Evolutionary conservation across 2,329 filamentous ascomycete species (phyloP).

Genomic region (Pyrenophora tritici-repentis): DNA sequence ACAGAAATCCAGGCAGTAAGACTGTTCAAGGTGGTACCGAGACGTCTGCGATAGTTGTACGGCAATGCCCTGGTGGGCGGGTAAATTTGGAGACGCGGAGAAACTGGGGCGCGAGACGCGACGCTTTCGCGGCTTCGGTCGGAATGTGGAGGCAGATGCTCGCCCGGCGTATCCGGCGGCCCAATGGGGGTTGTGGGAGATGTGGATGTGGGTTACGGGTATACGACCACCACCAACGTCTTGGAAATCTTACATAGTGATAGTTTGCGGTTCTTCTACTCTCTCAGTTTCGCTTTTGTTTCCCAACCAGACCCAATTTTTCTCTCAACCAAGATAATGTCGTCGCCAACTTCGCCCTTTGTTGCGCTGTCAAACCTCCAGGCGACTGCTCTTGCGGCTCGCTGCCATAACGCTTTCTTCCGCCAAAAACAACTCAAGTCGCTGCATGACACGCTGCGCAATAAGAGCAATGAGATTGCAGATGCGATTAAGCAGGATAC

Average conservation of each 20-base stretch:
- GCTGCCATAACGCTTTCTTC: constrained; percentile 53
- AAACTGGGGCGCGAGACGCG: constrained; percentile 1
- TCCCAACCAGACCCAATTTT: neutral
- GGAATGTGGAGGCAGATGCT: constrained; percentile 25
- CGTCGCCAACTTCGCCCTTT: constrained; percentile 28
- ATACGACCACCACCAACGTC: neutral
- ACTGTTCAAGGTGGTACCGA: too few relatives aligned
- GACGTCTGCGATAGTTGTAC: too few relatives aligned
- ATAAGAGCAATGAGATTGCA: constrained; percentile 44
- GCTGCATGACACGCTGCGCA: constrained; percentile 49
- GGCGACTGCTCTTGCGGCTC: constrained; percentile 52
- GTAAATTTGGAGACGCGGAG: constrained; percentile 8
- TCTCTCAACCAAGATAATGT: constrained; percentile 7
- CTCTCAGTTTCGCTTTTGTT: neutral
- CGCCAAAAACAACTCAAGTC: constrained; percentile 53
- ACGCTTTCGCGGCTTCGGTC: constrained; percentile 2
- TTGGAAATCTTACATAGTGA: constrained; percentile 9
- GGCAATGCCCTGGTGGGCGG: neutral
- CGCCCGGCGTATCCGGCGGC: constrained; percentile 1
- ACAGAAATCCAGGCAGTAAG: neutral
- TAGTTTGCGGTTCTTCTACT: neutral
- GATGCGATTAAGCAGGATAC: constrained; percentile 51
- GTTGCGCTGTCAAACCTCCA: constrained; percentile 38
- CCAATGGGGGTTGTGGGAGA: too few relatives aligned
- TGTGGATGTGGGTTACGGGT: too few relatives aligned